Conservation (phyloP, 2,329 filamentous ascomycete species). For the Colletotrichum tofieldiae region DNA sequence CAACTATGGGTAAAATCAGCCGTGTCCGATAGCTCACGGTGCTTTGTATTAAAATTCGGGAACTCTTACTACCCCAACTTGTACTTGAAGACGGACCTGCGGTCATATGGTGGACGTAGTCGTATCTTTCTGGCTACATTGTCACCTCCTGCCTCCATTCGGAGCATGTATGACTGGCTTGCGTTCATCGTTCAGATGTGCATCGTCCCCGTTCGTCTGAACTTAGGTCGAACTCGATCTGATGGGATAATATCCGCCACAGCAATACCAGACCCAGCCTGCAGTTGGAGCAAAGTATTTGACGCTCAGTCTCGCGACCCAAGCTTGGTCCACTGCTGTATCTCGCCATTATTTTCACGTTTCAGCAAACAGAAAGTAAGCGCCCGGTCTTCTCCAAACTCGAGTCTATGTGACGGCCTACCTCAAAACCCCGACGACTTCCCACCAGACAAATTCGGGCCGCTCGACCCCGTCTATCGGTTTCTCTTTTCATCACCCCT, state of each 20-base stretch:
- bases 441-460: neutral
- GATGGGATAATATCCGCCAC: neutral
- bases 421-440: slow-evolving; percentile 4
- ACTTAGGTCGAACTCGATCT: neutral
- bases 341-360: neutral
- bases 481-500: neutral
- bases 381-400: slow-evolving; percentile 3
- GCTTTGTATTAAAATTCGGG: neutral
- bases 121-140: neutral
- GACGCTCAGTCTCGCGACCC: slow-evolving; percentile 16
- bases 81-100: neutral
- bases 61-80: neutral
- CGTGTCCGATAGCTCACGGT: neutral
- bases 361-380: slow-evolving; percentile 9
- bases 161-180: neutral
- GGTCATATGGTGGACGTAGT: neutral
- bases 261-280: neutral
- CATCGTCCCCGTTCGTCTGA: slow-evolving; percentile 2
- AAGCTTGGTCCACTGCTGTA: neutral
- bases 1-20: neutral
- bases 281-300: neutral
- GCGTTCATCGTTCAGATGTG: neutral
- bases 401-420: slow-evolving; percentile 6
- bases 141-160: neutral
- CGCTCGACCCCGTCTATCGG: neutral